These are phyloP conservation scores for Triglochin maritima DNA, from an alignment of 106 monocot species.

Conservation along the genomic window DNA sequence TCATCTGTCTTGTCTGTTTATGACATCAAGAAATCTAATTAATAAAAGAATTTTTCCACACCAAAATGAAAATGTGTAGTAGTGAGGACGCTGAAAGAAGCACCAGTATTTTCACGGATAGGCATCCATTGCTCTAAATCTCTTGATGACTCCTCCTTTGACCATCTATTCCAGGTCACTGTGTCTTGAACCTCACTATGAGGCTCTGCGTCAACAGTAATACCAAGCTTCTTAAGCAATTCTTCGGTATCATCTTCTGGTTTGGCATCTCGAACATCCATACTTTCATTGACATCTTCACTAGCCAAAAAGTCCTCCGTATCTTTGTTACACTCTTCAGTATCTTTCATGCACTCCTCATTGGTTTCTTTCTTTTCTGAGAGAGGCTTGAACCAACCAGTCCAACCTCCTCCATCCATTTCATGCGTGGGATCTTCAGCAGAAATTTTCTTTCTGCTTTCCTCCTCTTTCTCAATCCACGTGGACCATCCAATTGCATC, in stretches of 20 bases:
- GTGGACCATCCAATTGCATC: conserved; percentile 70
- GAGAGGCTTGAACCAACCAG: conserved; percentile 65
- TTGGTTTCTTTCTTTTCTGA: conserved; percentile 16
- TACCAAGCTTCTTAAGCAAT: conserved; percentile 78
- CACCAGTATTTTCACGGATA: conserved; percentile 69
- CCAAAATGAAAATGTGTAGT: neutral
- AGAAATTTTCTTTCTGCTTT: conserved; percentile 25
- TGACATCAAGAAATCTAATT: neutral
- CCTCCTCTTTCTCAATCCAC: conserved; percentile 74
- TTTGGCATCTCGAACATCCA: conserved; percentile 26
- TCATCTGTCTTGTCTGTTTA: conserved; percentile 22
- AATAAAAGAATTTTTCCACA: neutral
- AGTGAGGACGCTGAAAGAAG: conserved; percentile 10
- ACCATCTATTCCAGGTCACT: conserved; percentile 86
- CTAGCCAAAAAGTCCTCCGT: conserved; percentile 3
- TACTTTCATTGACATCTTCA: conserved; percentile 32
- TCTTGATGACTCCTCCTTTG: conserved; percentile 56
- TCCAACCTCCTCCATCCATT: conserved; percentile 74
- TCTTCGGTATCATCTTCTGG: conserved; percentile 54
- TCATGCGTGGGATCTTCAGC: conserved; percentile 45
- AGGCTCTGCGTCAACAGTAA: conserved; percentile 59
- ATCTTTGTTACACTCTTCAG: conserved; percentile 10
- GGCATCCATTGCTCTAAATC: conserved; percentile 88
- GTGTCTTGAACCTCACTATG: conserved; percentile 71
- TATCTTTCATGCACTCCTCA: conserved; percentile 13